Evolutionary conservation across 257 asterid genomes (phyloP), one percentile per base, ranked within the genome.

Genomic region (Jasminum sambac): DNA sequence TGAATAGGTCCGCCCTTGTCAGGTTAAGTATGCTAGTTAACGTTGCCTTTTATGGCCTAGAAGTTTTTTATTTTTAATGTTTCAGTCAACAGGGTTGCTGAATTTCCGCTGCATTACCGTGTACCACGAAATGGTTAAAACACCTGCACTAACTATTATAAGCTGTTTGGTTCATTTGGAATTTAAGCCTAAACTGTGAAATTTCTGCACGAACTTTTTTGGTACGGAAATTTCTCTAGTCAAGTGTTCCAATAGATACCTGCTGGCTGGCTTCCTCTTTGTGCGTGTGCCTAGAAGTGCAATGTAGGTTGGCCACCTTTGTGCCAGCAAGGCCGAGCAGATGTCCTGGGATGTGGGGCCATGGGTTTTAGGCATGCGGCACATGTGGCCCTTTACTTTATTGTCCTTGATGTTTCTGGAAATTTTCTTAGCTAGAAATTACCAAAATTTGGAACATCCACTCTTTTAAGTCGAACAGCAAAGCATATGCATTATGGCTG

Each of bases 101-200:
- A 57, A 50, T 25, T 34, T 65, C 52, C 46, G 11, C 10, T 41
- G 79, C 63, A 13, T 59, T 66, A 69, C 61, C 42, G 64, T n/a
- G 41, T 34, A 38, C 30, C 6, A 21, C 61, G 19, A 55, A 19
- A 55, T 55, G 62, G 23, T 21, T 21, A 23, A 10, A 21, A 55
- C 34, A 0, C 9, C 40, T 19, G 43, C 63, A 30, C 55, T 68
- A 52, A 52, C 59, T 55, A 64, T 50, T 58, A 21, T 25, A 66
- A 38, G 57, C 61, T 68, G 41, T 68, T 19, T 36, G 24, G 69
- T 16, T 24, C 40, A 30, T 44, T 57, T 55, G 62, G 62, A 10
- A 23, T 9, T 6, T 0, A 21, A 1, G 36, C 21, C 21, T 55
- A 55, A 55, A 21, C 23, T 55, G 30, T 8, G 62, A 19, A 50